These are phyloP conservation scores for Malus asiatica DNA, from an alignment of 306 rosid genomes.

Conservation along the genomic window DNA sequence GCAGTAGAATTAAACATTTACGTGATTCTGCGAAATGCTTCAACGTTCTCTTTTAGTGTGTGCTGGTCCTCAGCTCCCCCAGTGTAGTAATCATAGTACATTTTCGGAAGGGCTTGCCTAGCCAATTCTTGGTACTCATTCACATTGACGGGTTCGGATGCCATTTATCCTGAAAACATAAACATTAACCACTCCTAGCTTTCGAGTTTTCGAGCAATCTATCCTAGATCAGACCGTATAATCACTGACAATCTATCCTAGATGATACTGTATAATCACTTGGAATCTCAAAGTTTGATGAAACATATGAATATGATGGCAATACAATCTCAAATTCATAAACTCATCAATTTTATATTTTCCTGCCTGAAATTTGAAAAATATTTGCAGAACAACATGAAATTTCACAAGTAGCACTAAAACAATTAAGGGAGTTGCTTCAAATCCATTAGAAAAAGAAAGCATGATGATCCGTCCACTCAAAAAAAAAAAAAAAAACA, in stretches of 20 bases:
- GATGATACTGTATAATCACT: not conserved
- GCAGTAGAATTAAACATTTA: constrained; percentile 9
- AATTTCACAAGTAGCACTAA: not conserved
- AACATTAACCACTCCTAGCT: not conserved
- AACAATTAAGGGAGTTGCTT: not conserved
- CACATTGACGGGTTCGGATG: constrained; percentile 46
- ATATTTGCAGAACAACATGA: not conserved
- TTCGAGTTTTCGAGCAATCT: not conserved
- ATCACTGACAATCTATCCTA: not conserved
- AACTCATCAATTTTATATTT: not conserved
- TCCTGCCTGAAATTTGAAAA: not conserved
- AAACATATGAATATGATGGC: not conserved
- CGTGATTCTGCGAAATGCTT: constrained; percentile 54
- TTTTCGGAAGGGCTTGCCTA: constrained; percentile 45
- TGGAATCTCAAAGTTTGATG: not conserved
- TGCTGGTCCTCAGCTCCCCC: constrained; percentile 67
- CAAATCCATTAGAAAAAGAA: not conserved
- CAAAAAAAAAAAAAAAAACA: too few species aligned
- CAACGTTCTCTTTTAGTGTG: constrained; percentile 43
- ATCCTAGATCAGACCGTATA: not conserved
- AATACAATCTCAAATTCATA: not conserved
- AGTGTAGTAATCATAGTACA: constrained; percentile 47
- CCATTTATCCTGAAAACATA: constrained; percentile 37
- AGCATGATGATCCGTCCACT: not conserved
- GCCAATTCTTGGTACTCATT: constrained; percentile 58